Evolutionary conservation across 1,139 yeast genomes (phyloP).

Genomic region (Magnusiomyces tetraspermus): DNA sequence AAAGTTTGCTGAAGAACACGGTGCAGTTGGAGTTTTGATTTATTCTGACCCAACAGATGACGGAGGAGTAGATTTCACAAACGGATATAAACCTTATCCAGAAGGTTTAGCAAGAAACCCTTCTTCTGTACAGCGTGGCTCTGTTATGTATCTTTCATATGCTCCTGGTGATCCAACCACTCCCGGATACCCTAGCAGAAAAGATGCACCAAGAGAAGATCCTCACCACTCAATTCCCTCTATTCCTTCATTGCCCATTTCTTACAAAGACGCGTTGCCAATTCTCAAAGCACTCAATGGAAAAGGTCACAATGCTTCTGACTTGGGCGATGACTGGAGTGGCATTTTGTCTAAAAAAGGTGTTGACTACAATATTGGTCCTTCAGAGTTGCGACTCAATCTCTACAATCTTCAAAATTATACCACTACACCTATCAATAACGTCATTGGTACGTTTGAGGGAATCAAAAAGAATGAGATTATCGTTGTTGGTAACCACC

Average conservation of each 20-base stretch:
- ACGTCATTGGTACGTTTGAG: constrained; percentile 47
- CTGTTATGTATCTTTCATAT: constrained; percentile 67
- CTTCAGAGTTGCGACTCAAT: constrained; percentile 44
- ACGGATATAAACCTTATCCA: constrained; percentile 53
- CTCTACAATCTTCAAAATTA: constrained; percentile 50
- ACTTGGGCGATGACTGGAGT: constrained; percentile 37
- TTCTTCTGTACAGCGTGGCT: constrained; percentile 68
- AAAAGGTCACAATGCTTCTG: constrained; percentile 37
- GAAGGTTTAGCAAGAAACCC: constrained; percentile 63
- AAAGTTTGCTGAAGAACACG: constrained; percentile 55
- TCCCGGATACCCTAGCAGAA: constrained; percentile 67
- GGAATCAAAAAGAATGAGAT: constrained; percentile 45
- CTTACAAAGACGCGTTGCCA: constrained; percentile 49
- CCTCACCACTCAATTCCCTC: constrained; percentile 44
- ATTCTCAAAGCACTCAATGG: constrained; percentile 47
- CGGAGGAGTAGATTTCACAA: constrained; percentile 38
- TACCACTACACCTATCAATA: constrained; percentile 47
- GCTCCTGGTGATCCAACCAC: constrained; percentile 88
- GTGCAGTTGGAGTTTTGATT: constrained; percentile 51
- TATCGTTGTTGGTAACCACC: constrained; percentile 56
- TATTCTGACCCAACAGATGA: constrained; percentile 66
- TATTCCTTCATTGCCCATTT: constrained; percentile 57
- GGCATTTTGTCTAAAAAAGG: constrained; percentile 37
- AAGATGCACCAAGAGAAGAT: constrained; percentile 39
- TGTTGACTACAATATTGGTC: constrained; percentile 52